Conservation (phyloP, 768 basidiomycete genomes). For the Amanita rubescens region DNA sequence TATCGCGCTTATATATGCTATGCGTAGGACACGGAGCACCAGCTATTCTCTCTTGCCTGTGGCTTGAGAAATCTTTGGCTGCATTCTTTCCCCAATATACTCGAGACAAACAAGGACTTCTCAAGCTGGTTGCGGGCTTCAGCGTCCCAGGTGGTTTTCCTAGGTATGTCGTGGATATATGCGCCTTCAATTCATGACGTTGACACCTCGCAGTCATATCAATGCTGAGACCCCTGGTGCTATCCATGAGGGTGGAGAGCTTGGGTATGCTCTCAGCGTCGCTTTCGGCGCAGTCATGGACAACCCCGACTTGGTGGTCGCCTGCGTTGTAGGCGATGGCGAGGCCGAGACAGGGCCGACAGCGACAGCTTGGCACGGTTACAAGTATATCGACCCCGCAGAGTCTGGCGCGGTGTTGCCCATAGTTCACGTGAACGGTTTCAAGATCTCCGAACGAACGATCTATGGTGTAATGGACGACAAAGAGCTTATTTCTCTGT, state of each 20-base stretch:
- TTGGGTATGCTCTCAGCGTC: conserved; percentile 83
- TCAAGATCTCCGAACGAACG: conserved; percentile 88
- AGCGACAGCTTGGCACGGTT: conserved; percentile 76
- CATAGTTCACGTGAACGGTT: conserved; percentile 81
- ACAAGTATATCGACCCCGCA: conserved; percentile 86
- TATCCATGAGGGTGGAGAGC: conserved; percentile 89
- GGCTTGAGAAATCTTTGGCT: conserved; percentile 72
- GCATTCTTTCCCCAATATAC: conserved; percentile 51
- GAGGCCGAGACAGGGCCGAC: conserved; percentile 82
- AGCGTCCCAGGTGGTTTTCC: conserved; percentile 82
- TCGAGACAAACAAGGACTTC: conserved; percentile 49
- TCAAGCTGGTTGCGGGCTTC: conserved; percentile 66
- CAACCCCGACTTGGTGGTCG: conserved; percentile 75
- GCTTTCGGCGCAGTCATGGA: conserved; percentile 90
- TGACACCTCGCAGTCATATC: conserved; percentile 40
- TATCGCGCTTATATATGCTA: not conserved
- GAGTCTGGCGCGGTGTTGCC: conserved; percentile 91
- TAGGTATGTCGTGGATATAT: conserved; percentile 30
- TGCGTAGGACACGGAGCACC: conserved; percentile 74
- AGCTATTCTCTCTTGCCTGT: conserved; percentile 77
- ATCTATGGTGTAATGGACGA: conserved; percentile 90
- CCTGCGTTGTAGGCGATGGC: conserved; percentile 83
- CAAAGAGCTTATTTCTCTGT: conserved; percentile 68
- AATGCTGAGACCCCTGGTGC: conserved; percentile 83
- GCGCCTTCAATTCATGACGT: not conserved